These are phyloP conservation scores for Apodospora peruviana DNA, from an alignment of 495 filamentous ascomycete species.

Conservation along the genomic window DNA sequence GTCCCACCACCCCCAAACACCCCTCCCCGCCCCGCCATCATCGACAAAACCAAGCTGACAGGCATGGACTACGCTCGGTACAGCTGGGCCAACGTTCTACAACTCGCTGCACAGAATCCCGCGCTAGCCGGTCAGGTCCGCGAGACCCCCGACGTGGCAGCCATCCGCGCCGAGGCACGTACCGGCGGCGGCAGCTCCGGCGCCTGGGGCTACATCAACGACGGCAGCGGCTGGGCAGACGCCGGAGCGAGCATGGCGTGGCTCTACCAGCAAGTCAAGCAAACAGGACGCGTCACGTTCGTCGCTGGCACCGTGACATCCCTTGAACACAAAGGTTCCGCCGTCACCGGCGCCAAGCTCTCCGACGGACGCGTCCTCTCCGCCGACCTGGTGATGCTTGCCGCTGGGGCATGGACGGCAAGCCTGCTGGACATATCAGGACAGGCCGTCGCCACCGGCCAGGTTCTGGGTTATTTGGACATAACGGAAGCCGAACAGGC, in stretches of 20 bases:
- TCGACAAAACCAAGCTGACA: constrained; percentile 31
- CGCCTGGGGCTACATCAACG: constrained; percentile 75
- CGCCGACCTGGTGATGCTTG: constrained; percentile 72
- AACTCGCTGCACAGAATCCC: constrained; percentile 28
- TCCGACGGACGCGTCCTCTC: constrained; percentile 45
- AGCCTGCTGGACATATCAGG: constrained; percentile 73
- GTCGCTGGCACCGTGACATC: constrained; percentile 54
- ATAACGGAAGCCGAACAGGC: constrained; percentile 64
- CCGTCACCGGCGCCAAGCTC: constrained; percentile 50
- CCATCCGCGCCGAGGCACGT: constrained; percentile 41
- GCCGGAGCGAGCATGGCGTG: constrained; percentile 67
- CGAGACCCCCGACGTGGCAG: constrained; percentile 44
- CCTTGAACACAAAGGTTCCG: constrained; percentile 39
- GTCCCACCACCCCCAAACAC: background rate
- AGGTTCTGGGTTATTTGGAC: constrained; percentile 70
- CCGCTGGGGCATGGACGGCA: constrained; percentile 81
- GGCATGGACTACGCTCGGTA: constrained; percentile 60
- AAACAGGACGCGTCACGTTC: constrained; percentile 58
- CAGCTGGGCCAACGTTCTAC: constrained; percentile 59
- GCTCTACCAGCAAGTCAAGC: constrained; percentile 47
- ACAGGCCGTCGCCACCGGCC: constrained; percentile 69
- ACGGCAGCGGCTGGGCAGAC: constrained; percentile 76
- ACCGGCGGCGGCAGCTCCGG: constrained; percentile 50
- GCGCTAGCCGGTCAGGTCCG: constrained; percentile 43
- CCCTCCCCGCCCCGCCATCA: constrained; percentile 6